phyloP scores from a whole-genome alignment of 306 rosid genomes.

The Luffa aegyptiaca region DNA sequence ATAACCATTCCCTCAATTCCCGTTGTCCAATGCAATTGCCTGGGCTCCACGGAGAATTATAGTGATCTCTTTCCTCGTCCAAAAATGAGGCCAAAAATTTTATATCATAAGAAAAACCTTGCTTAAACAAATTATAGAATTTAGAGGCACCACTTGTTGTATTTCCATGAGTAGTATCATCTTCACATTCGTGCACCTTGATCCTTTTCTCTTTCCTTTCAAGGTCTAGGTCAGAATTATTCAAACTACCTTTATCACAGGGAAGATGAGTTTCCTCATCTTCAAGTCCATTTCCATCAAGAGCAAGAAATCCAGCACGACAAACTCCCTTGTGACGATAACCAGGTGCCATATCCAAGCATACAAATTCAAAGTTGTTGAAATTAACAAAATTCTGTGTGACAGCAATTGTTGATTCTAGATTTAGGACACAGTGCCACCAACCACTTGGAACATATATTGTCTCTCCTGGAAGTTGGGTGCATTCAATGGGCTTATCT shows the following conservation, averaged over 20 bases:
- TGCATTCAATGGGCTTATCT: slow-evolving; percentile 95
- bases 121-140: slow-evolving; percentile 45
- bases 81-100: slow-evolving; percentile 63
- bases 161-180: slow-evolving; percentile 23
- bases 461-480: slow-evolving; percentile 96
- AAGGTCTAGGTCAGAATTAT: slow-evolving; percentile 31
- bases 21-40: slow-evolving; percentile 92
- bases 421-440: slow-evolving; percentile 97
- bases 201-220: slow-evolving; percentile 65
- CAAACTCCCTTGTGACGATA: slow-evolving; percentile 94
- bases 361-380: slow-evolving; percentile 81
- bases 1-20: slow-evolving; percentile 92
- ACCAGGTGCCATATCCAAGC: slow-evolving; percentile 99
- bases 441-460: slow-evolving; percentile 97
- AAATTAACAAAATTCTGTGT: slow-evolving; percentile 89
- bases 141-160: slow-evolving; percentile 28
- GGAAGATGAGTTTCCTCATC: slow-evolving; percentile 26
- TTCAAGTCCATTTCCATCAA: slow-evolving; percentile 49
- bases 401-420: slow-evolving; percentile 88
- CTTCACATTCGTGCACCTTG: slow-evolving; percentile 43
- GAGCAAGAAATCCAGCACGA: slow-evolving; percentile 90
- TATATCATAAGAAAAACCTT: slow-evolving; percentile 76
- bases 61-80: slow-evolving; percentile 86
- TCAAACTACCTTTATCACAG: slow-evolving; percentile 18
- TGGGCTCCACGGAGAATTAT: slow-evolving; percentile 72